These are phyloP conservation scores for Malus fusca DNA, from an alignment of 306 rosid genomes.

Conservation along the genomic window DNA sequence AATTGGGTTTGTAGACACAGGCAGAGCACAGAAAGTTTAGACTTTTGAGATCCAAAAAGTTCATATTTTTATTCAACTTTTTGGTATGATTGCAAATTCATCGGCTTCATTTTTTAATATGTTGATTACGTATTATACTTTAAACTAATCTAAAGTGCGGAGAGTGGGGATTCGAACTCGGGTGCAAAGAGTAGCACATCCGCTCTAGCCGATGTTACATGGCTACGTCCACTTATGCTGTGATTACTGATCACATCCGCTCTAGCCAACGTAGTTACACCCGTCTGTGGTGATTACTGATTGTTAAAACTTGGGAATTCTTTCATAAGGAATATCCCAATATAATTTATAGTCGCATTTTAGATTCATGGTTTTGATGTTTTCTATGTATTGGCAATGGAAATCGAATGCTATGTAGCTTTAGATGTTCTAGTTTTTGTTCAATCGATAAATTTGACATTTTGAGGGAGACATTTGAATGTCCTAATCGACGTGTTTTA, in stretches of 20 bases:
- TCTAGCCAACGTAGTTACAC: not conserved
- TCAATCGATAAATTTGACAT: not conserved
- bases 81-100: not conserved
- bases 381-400: not conserved
- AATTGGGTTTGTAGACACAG: not conserved
- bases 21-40: not conserved
- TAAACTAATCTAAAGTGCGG: not conserved
- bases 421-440: not conserved
- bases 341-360: not conserved
- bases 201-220: too few species aligned
- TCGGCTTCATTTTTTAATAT: not conserved
- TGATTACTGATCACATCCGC: too few species aligned
- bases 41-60: not conserved
- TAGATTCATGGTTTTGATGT: not conserved
- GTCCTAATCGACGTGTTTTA: constrained; percentile 3
- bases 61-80: not conserved
- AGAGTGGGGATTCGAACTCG: not conserved
- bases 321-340: not conserved
- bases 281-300: not conserved
- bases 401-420: not conserved
- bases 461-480: not conserved
- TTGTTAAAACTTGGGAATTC: not conserved
- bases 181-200: not conserved
- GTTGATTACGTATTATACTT: not conserved
- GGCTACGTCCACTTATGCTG: too few species aligned